phyloP scores from a whole-genome alignment of 441 rosid genomes.

The Melianthus villosus region DNA sequence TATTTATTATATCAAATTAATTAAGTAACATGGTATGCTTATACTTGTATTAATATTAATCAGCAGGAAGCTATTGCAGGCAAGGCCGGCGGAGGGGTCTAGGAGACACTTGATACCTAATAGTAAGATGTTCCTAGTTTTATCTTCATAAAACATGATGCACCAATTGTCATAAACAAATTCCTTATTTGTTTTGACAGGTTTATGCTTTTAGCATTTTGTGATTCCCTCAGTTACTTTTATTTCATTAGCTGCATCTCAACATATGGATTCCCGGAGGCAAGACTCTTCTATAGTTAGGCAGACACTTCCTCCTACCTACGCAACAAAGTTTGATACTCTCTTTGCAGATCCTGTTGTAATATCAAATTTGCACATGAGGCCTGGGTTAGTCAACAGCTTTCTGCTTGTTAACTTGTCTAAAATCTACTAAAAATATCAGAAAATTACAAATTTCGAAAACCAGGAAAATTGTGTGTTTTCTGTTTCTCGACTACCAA shows the following conservation, averaged over 20 bases:
- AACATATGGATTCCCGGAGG: conserved; percentile 18
- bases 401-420: no score
- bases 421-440: no score
- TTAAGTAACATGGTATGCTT: conserved; percentile 7
- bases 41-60: conserved; percentile 6
- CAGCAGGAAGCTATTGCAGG: conserved; percentile 58
- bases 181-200: conserved; percentile 22
- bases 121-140: conserved; percentile 23
- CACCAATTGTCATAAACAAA: not conserved
- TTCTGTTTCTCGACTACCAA: no score
- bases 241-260: conserved; percentile 17
- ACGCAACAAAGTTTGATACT: no score
- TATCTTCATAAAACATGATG: not conserved
- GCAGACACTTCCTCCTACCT: no score
- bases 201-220: conserved; percentile 28
- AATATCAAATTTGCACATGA: no score
- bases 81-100: conserved; percentile 42
- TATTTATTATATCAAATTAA: no score
- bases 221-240: conserved; percentile 25
- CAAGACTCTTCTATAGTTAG: conserved; percentile 10
- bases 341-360: no score
- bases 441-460: no score
- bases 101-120: conserved; percentile 13
- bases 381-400: no score
- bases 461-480: no score